phyloP scores from a whole-genome alignment of 805 yeast genomes.

The Yarrowia yakushimensis region DNA sequence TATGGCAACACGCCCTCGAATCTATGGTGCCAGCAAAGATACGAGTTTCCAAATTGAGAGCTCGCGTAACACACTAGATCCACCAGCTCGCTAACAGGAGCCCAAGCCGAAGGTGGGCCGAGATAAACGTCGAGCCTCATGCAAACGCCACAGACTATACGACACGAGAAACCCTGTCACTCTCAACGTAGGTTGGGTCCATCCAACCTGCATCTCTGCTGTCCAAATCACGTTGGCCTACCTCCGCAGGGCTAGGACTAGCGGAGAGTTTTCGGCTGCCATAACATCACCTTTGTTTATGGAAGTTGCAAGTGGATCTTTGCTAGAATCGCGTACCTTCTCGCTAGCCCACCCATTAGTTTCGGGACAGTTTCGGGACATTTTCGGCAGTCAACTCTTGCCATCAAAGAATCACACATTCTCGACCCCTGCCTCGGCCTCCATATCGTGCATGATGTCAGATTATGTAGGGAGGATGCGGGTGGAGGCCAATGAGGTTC shows the following conservation, averaged over 20 bases:
- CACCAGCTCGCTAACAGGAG: too few relatives aligned
- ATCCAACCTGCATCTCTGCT: conserved; percentile 13
- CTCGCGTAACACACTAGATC: too few relatives aligned
- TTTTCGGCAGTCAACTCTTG: background rate
- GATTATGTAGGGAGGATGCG: background rate
- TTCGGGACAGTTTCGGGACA: background rate
- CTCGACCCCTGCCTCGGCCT: background rate
- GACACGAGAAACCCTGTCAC: background rate
- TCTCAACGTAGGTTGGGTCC: background rate
- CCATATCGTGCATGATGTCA: background rate
- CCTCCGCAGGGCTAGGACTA: background rate
- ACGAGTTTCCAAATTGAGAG: too few relatives aligned
- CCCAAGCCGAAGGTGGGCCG: too few relatives aligned
- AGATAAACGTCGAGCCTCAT: background rate
- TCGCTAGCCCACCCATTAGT: background rate
- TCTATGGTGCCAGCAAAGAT: too few relatives aligned
- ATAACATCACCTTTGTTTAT: background rate
- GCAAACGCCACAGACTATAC: background rate
- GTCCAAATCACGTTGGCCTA: background rate
- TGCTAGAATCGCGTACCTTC: background rate
- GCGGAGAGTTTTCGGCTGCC: background rate
- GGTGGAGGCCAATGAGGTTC: background rate
- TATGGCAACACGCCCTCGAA: too few relatives aligned
- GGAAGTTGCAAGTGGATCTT: background rate
- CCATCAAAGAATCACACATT: background rate